Evolutionary conservation across 2,329 filamentous ascomycete genomes (phyloP), one percentile per base, ranked within the genome.

Genomic region (Sarocladium brachiariae): DNA sequence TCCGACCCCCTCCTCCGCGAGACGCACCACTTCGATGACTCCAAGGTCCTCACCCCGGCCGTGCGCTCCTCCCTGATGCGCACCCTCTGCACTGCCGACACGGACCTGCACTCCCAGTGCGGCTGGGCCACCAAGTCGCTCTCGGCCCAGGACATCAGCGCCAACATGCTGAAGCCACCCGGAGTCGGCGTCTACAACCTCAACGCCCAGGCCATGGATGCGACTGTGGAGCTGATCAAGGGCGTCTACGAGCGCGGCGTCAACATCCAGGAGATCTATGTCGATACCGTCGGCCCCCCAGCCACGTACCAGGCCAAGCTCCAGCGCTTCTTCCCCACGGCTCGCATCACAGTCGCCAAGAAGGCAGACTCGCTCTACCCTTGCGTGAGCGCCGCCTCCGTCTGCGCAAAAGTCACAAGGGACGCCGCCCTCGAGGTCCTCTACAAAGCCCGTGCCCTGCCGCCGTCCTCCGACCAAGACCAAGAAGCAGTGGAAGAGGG

Each of bases 301-400:
- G 82, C 79, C 16, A 73, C 82, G 3, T 96, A 97, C 72, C 91
- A 97, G 73, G 82, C 80, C 62, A 89, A 86, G 63, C 74, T 99
- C 50, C 86, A 92, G 70, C 76, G 83, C 53, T 76, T 95, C 49
- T 97, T 97, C 65, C 92, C 93, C 1, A 84, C 83, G 0, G 70
- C 83, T 35, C 79, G 77, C 54, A 80, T 92, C 59, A 89, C 83
- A 2, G 87, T 92, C 31, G 86, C 86, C 24, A 91, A 91, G 64
- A 97, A 97, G 73, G 92, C 93, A 2, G 92, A 99, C 65, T 89
- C 86, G 53, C 65, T 97, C 46, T 97, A 92, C 66, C 90, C 93
- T 1, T 92, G 86, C 63, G 93, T 97, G 50, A 95, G 88, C 59
- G 93, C 92, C 27, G 92, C 93, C 6, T 93, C 87, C 55, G 90